These are phyloP conservation scores for Neckera pumila DNA, from an alignment of 225 moss, liverwort and hornwort species.

Conservation along the genomic window DNA sequence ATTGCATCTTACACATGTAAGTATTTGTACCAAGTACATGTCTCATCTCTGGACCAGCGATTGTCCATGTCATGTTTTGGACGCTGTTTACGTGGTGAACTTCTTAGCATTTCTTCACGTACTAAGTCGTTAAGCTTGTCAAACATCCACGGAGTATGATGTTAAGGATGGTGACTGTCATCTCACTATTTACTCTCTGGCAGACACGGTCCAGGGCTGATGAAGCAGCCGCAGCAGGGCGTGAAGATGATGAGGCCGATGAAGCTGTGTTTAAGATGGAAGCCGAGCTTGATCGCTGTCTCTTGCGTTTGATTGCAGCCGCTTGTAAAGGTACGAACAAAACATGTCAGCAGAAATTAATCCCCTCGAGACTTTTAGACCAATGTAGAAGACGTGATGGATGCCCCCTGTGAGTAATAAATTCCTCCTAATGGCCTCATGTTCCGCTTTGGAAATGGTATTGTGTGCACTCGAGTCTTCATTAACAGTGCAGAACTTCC, in stretches of 20 bases:
- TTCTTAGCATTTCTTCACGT: not conserved
- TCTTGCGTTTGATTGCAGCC: slow-evolving; percentile 79
- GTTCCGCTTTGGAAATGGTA: not conserved
- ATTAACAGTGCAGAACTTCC: not conserved
- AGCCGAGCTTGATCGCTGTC: slow-evolving; percentile 83
- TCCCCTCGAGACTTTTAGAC: not conserved
- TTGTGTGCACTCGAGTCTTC: not conserved
- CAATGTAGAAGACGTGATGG: not conserved
- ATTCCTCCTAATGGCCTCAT: not conserved
- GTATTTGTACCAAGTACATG: not conserved
- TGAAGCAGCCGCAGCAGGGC: slow-evolving; percentile 53
- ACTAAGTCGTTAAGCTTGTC: not conserved
- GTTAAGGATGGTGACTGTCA: not conserved
- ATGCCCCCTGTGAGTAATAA: not conserved
- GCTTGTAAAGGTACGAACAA: slow-evolving; percentile 70
- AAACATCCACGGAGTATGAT: not conserved
- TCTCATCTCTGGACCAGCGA: not conserved
- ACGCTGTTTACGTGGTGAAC: not conserved
- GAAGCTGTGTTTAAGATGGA: slow-evolving; percentile 64
- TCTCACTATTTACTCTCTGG: not conserved
- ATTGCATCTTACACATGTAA: slow-evolving; percentile 65
- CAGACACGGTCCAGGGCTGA: slow-evolving; percentile 63
- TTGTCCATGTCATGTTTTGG: not conserved
- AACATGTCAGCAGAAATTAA: not conserved
- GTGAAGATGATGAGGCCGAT: slow-evolving; percentile 59